Evolutionary conservation across 192 early-diverging fungal genomes (phyloP).

Genomic region (Backusella psychrophila): DNA sequence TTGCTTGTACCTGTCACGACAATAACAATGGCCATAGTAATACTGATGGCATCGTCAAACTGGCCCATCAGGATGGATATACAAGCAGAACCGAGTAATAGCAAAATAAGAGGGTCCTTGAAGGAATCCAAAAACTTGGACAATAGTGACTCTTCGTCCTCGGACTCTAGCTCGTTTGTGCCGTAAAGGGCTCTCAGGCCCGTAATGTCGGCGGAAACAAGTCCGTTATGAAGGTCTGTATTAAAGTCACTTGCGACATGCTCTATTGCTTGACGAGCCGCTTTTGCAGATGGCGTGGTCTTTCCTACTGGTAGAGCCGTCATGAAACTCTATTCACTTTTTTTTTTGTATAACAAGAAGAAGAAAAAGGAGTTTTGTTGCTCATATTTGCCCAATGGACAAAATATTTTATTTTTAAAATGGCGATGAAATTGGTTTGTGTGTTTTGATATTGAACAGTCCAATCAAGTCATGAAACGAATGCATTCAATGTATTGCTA

Average conservation of each 20-base stretch:
- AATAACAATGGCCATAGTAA: conserved; percentile 76
- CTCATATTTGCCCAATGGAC: no score
- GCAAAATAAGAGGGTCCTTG: conserved; percentile 73
- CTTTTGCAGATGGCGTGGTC: conserved; percentile 52
- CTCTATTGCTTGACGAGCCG: conserved; percentile 45
- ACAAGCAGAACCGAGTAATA: conserved; percentile 70
- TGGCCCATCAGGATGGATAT: conserved; percentile 77
- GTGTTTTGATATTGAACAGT: not conserved
- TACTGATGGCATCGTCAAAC: conserved; percentile 80
- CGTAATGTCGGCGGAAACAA: conserved; percentile 39
- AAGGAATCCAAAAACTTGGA: conserved; percentile 84
- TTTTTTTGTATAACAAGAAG: not conserved
- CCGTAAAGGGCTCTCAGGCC: conserved; percentile 50
- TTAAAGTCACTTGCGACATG: conserved; percentile 45
- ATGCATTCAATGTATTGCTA: not conserved
- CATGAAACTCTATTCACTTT: not conserved
- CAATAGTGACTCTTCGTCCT: conserved; percentile 63
- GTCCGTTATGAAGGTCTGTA: conserved; percentile 40
- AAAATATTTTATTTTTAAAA: not conserved
- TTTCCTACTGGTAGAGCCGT: conserved; percentile 11
- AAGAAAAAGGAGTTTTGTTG: not conserved
- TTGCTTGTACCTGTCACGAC: conserved; percentile 60
- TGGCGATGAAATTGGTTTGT: not conserved
- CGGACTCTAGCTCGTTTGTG: conserved; percentile 64
- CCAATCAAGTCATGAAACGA: conserved; percentile 7